phyloP scores from a whole-genome alignment of 306 rosid genomes.

The Begonia loranthoides region DNA sequence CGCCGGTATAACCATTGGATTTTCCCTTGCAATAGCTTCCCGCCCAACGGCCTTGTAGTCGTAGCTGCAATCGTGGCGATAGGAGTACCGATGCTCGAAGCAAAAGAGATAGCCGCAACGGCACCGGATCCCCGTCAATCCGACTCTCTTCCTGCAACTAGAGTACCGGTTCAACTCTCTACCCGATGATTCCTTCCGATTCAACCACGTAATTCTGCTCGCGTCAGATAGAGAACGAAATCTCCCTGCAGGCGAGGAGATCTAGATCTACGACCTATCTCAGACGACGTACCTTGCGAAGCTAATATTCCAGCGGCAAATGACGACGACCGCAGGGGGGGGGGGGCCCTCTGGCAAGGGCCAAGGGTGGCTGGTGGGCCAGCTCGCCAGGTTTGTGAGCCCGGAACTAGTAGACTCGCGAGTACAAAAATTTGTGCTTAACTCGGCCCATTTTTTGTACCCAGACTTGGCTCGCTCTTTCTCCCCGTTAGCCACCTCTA shows the following conservation, averaged over 20 bases:
- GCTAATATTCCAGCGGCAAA: conserved; percentile 10
- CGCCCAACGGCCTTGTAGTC: conserved; percentile 86
- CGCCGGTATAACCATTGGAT: conserved; percentile 76
- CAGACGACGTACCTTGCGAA: conserved; percentile 30
- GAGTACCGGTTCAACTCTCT: conserved; percentile 73
- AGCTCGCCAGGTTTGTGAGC: too few relatives aligned
- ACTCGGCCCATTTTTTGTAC: too few relatives aligned
- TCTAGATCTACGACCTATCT: conserved; percentile 31
- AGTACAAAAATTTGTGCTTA: too few relatives aligned
- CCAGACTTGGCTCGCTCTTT: too few relatives aligned
- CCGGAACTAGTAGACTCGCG: too few relatives aligned
- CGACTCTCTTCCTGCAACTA: conserved; percentile 68
- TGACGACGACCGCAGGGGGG: too few relatives aligned
- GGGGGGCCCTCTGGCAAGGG: too few relatives aligned
- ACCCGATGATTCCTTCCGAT: conserved; percentile 28
- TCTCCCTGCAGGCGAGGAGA: conserved; percentile 27
- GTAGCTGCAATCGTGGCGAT: conserved; percentile 85
- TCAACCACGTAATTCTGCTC: conserved; percentile 5
- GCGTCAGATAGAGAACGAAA: conserved; percentile 10
- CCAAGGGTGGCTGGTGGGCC: too few relatives aligned
- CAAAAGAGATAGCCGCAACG: conserved; percentile 94
- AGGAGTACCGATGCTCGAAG: conserved; percentile 79
- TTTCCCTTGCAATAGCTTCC: conserved; percentile 82
- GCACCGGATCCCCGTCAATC: conserved; percentile 81
- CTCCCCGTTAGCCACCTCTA: too few relatives aligned